Base-by-base conservation (phyloP, 805 yeast species). In the Candida lessepsii region DNA sequence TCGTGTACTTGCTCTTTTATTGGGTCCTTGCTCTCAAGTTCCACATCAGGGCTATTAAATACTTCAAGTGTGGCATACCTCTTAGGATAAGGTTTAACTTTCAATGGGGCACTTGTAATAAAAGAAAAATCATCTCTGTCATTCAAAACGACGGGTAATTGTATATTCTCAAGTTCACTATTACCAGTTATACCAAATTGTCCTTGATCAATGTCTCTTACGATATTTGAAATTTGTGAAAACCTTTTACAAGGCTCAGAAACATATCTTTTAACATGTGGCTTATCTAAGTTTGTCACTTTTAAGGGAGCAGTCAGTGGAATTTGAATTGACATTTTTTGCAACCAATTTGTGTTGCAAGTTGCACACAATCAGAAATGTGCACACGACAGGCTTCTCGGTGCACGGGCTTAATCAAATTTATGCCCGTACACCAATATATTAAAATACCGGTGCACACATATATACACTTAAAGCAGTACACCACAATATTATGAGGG, bases 41-140 rank as follows among this genome's bases (percentile, higher is more conserved):
- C 21, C 5, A 5, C 24, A 18, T 18, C 30, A 7, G 37, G 29
- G 17, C 30, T 18, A 3, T n/a, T 16, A 7, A 9, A 19, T 7
- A 32, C 28, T 15, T 32, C 14, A 11, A 33, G 34, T 6, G 35
- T 17, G 8, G 35, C 10, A 31, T 38, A 38, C 9, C 24, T 17
- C 21, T 29, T 37, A 20, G 39, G 11, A 1, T 16, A 11, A 6
- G 16, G 34, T 21, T 30, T 38, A 9, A 42, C 26, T 9, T 35
- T 27, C n/a, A 42, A 27, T 9, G 42, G 42, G n/a, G 46, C 40
- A 35, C 42, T 39, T 10, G 40, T 20, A 18, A 20, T 27, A 29
- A 14, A 42, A 9, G 42, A 39, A 31, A 29, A 19, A 9, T 5
- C 7, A 36, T 36, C 39, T 20, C 23, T 21, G 18, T 28, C 20